Conservation (phyloP, 306 rosid species). For the Vigna hirtella region DNA sequence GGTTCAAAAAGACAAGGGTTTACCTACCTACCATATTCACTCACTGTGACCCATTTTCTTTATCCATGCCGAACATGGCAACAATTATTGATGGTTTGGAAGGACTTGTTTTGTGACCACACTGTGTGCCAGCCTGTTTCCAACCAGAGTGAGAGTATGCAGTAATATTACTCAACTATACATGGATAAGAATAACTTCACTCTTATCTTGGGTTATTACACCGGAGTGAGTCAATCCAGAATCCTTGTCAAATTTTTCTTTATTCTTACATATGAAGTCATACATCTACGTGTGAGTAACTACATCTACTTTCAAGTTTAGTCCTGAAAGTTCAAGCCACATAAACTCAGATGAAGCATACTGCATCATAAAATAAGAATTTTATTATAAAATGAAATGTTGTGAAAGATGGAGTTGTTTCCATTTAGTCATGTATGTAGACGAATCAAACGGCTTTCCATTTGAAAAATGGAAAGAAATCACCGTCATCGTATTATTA, state of each 20-base stretch:
- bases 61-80: slow-evolving; percentile 10
- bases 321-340: neutral
- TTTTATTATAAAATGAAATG: neutral
- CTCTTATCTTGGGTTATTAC: neutral
- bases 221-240: slow-evolving; percentile 8
- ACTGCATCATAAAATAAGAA: neutral
- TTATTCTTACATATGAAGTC: neutral
- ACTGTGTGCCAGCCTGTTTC: slow-evolving; percentile 61
- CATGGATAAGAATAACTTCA: slow-evolving; percentile 3
- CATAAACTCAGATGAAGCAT: neutral
- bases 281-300: neutral
- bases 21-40: slow-evolving; percentile 32
- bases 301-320: neutral
- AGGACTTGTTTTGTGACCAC: slow-evolving; percentile 41
- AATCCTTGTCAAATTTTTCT: slow-evolving; percentile 15
- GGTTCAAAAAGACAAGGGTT: slow-evolving; percentile 1
- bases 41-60: slow-evolving; percentile 31
- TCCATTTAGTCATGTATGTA: neutral
- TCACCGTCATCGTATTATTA: neutral
- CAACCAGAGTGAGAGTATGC: slow-evolving; percentile 38
- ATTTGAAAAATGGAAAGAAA: slow-evolving; percentile 19
- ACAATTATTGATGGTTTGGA: slow-evolving; percentile 40
- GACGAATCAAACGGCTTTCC: neutral
- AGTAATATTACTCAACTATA: neutral
- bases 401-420: neutral